Evolutionary conservation across 176 grass and related monocot species (phyloP), one percentile per base, ranked within the genome.

Genomic region (Echinochloa phyllopogon): DNA sequence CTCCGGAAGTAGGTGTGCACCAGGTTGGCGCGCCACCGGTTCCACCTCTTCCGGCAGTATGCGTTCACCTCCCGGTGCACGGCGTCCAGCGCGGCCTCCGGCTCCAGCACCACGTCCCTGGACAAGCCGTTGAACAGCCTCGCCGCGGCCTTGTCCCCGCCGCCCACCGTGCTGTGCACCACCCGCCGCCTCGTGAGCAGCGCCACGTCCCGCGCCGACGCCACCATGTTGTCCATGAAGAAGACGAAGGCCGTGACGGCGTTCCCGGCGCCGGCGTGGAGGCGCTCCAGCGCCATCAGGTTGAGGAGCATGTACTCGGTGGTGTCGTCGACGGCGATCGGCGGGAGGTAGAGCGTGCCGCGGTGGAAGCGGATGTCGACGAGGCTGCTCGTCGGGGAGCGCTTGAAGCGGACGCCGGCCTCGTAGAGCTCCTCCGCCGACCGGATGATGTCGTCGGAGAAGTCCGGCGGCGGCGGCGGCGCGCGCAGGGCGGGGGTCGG

Each of bases 211-310:
- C 82, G 81, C 29, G 84, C 78, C 14, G 92, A 91, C 58, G 84
- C 82, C 42, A 94, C 83, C 61, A 97, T 97, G 88, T 87, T 97
- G 83, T 97, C 94, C 90, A 97, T 94, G 92, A 97, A 94, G 89
- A 97, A 97, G 10, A 94, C 90, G 69, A 89, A 97, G 0, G 95
- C 89, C 0, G 95, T 94, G 5, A 97, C 74, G 55, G 92, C 90
- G 83, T 89, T 94, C 6, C 95, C 95, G n/a, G 88, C 84, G 9
- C 81, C 88, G n/a, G 76, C 81, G 68, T 97, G 90, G 8, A 97
- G 90, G 10, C 95, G 80, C 88, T 97, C 92, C 70, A 97, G 93
- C 40, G 92, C 95, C 95, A 93, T 97, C 2, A 97, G 77, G 81
- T 93, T 94, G 3, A 97, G 92, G 17, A 94, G 88, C 81, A 97